Base-by-base conservation (phyloP, 345 rosid species). In the Capsella bursapastoris region DNA sequence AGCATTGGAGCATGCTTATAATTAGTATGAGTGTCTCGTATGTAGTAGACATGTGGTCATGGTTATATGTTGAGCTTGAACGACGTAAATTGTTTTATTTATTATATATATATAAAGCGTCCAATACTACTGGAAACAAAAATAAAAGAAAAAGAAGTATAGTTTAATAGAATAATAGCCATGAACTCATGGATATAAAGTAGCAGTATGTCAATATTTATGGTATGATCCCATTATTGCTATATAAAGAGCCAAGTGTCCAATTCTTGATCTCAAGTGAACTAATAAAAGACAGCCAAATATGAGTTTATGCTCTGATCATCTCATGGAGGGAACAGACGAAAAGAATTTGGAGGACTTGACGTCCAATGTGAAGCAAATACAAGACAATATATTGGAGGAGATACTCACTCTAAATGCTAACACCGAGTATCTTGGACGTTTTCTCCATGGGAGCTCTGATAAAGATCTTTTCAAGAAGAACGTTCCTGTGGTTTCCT, bases 401-500 rank as follows among this genome's bases (percentile, higher is more conserved):
- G 80, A 85, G 44, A 90, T 90, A 38, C 81, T 85, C 1, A 66
- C 56, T 5, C 73, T 57, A 51, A 90, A 86, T 68, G 78, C 81
- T 0, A 56, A 68, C 3, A 34, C 62, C 4, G 41, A 53, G 52
- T 68, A 53, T 55, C 72, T 68, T 41, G 6, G 52, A 2, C 59
- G 65, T 67, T 71, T 71, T 49, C 60, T 75, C 73, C 80, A 72
- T 34, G 88, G 85, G 47, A 75, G 52, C 5, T 76, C 76, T 28
- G 82, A 78, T 53, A 83, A 81, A 73, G 68, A 71, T 15, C 11
- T 11, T 10, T 90, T 90, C 85, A 88, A 81, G 79, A 64, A 75
- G 52, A 84, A 70, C 38, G 89, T 88, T 22, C 89, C 88, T 1
- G 68, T 86, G 43, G 85, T 83, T 55, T 78, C 69, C 60, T 90